Conservation (phyloP, 2,329 filamentous ascomycete species). For the Colletotrichum lupini region DNA sequence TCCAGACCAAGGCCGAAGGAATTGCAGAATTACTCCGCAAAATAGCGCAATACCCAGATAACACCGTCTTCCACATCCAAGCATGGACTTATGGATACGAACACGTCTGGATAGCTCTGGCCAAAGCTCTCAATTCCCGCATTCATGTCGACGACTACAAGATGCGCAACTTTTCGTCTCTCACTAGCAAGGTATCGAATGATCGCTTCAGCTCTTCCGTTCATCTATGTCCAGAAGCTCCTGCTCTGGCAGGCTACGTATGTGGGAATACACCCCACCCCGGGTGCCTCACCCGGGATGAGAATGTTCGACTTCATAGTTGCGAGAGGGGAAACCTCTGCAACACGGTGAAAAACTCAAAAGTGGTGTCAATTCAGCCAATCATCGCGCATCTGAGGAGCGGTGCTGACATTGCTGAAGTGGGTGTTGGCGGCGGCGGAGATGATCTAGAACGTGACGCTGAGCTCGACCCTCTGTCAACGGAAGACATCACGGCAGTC, state of each 20-base stretch:
- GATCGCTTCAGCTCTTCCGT: slow-evolving; percentile 51
- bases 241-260: slow-evolving; percentile 77
- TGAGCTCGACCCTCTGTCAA: slow-evolving; percentile 70
- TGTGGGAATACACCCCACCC: slow-evolving; percentile 77
- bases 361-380: slow-evolving; percentile 81
- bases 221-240: slow-evolving; percentile 67
- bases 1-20: slow-evolving; percentile 78
- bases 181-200: slow-evolving; percentile 59
- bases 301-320: slow-evolving; percentile 79
- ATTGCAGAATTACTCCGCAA: slow-evolving; percentile 78
- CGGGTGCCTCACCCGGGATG: slow-evolving; percentile 77
- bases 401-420: slow-evolving; percentile 75
- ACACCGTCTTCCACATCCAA: slow-evolving; percentile 85
- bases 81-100: slow-evolving; percentile 94
- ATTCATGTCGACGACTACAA: slow-evolving; percentile 90
- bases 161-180: slow-evolving; percentile 74
- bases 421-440: slow-evolving; percentile 82
- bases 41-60: slow-evolving; percentile 73
- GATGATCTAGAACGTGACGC: slow-evolving; percentile 77
- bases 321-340: slow-evolving; percentile 82
- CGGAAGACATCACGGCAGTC: slow-evolving; percentile 64
- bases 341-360: slow-evolving; percentile 53
- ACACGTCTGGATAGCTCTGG: slow-evolving; percentile 87
- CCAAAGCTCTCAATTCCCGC: slow-evolving; percentile 74
- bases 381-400: slow-evolving; percentile 74